phyloP scores from a whole-genome alignment of 192 early-diverging fungal genomes.

The Backusella liffmaniae region DNA sequence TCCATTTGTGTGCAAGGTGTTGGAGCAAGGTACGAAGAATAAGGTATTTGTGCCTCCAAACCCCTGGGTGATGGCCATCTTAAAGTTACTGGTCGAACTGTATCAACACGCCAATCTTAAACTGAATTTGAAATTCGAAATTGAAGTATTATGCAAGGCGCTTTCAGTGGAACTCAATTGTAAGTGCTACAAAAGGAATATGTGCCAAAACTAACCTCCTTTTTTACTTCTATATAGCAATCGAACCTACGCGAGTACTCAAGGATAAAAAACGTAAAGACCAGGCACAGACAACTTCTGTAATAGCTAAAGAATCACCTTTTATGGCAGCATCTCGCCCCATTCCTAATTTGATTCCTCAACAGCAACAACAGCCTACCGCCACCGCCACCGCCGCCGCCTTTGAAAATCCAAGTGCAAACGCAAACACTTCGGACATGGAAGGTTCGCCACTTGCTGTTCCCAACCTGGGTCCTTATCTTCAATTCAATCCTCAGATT shows the following conservation, averaged over 20 bases:
- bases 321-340: background rate
- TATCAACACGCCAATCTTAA: conserved; percentile 93
- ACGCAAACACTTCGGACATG: background rate
- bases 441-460: conserved; percentile 22
- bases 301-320: background rate
- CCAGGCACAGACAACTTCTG: background rate
- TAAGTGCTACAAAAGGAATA: background rate
- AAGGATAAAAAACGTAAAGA: conserved; percentile 2
- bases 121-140: conserved; percentile 94
- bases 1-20: conserved; percentile 96
- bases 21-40: conserved; percentile 83
- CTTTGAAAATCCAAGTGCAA: too few relatives aligned
- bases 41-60: conserved; percentile 93
- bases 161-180: conserved; percentile 77
- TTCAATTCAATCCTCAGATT: conserved; percentile 81
- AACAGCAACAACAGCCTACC: background rate
- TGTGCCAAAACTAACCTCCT: background rate
- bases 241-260: background rate
- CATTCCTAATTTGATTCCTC: background rate
- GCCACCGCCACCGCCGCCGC: background rate
- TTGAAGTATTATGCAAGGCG: conserved; percentile 96
- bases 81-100: conserved; percentile 88
- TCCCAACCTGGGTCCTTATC: conserved; percentile 64
- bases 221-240: background rate
- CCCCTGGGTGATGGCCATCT: conserved; percentile 96